Base-by-base conservation (phyloP, 306 rosid species). In the Inga leiocalycina region DNA sequence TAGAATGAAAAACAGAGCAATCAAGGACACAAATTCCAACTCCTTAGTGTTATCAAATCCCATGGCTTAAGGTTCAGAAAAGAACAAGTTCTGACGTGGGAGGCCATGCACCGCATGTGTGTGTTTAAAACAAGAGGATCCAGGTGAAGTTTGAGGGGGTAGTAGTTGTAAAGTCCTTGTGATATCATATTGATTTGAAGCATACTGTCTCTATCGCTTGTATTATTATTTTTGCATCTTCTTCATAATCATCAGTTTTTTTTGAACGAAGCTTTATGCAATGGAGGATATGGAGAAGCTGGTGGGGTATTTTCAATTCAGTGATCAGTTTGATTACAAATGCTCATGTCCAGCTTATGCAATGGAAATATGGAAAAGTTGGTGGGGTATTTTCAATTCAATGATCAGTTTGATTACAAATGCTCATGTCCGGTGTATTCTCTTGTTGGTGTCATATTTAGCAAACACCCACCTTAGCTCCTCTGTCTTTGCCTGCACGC, bases 151-250 rank as follows among this genome's bases (percentile, higher is more conserved):
- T 65, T 65, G 20, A 65, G 41, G 71, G 27, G 16, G 71, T 74
- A 76, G 79, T 84, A 77, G 92, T 74, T 89, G 88, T 78, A 69
- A 64, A 61, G 88, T 85, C 83, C 57, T 22, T 82, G 43, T 81
- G 78, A 80, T 71, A 79, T 37, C 85, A 85, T 72, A 74, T 79
- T 77, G 86, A 82, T 10, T 48, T 73, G 80, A 82, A 76, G 62
- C 82, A 62, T 70, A 74, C 48, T 81, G 85, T 89, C 82, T 78
- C 81, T 77, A 52, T 83, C 79, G 62, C 68, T 78, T 4, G 45
- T 43, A 59, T 72, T 69, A 86, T 32, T 32, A 27, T 32, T 27
- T 61, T 59, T 30, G 68, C 45, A 20, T 76, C 81, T 52, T 75
- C 54, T 80, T 44, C 76, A 49, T 83, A 71, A 74, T n/a, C 10